Conservation (phyloP, 192 early-diverging fungal species). For the Backusella morwellensis region DNA sequence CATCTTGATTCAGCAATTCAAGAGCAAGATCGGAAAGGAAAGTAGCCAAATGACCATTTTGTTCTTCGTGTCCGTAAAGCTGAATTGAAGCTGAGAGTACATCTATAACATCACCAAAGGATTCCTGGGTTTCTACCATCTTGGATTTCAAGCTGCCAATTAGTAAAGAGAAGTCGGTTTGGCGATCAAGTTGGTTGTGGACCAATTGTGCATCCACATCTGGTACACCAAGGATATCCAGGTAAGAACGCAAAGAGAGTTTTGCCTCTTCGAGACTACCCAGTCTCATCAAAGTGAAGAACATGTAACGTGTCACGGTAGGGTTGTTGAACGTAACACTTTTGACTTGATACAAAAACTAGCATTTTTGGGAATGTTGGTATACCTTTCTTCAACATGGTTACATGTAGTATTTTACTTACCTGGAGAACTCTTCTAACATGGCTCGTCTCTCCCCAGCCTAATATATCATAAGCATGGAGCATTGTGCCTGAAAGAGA, state of each 20-base stretch:
- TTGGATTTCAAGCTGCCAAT: neutral
- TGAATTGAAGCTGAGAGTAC: neutral
- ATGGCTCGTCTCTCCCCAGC: conserved; percentile 11
- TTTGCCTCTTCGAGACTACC: conserved; percentile 75
- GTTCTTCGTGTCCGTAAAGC: conserved; percentile 11
- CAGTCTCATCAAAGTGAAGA: conserved; percentile 50
- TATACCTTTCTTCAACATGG: neutral
- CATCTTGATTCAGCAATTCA: neutral
- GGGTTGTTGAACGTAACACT: conserved; percentile 70
- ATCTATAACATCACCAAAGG: neutral
- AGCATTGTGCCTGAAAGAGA: neutral
- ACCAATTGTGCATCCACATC: neutral
- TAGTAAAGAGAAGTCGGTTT: neutral
- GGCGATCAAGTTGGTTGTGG: neutral
- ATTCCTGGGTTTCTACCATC: neutral
- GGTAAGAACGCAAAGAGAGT: conserved; percentile 61
- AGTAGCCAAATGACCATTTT: conserved; percentile 1
- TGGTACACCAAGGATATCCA: conserved; percentile 44
- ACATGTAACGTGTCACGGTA: conserved; percentile 57
- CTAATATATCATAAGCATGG: neutral
- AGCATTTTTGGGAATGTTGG: neutral
- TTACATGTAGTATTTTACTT: neutral
- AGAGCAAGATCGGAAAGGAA: conserved; percentile 1
- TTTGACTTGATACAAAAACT: conserved; percentile 9
- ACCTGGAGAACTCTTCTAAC: conserved; percentile 10